phyloP scores from a whole-genome alignment of 352 stramenopile genomes.

The Phytopythium chamaehyphon region DNA sequence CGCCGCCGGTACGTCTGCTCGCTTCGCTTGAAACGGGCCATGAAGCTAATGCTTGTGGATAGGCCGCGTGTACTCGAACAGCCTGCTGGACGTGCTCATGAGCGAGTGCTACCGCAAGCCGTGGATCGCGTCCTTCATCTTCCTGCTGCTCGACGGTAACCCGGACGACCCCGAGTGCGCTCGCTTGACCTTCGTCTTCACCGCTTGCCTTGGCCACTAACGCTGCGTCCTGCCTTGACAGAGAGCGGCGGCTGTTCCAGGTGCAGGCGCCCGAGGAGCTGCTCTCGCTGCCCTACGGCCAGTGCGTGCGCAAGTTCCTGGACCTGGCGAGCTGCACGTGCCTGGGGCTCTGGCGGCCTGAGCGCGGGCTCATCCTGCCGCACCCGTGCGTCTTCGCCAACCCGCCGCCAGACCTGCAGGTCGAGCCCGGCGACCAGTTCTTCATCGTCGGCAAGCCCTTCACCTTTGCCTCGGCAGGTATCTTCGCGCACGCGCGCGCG shows the following conservation, averaged over 20 bases:
- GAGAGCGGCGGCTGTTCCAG: constrained; percentile 64
- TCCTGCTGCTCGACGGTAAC: constrained; percentile 59
- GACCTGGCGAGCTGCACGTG: constrained; percentile 54
- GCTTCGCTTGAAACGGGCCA: background rate
- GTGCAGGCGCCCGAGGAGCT: constrained; percentile 49
- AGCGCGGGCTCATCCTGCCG: constrained; percentile 40
- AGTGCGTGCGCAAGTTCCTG: constrained; percentile 74
- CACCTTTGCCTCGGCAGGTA: constrained; percentile 28
- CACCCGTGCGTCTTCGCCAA: constrained; percentile 71
- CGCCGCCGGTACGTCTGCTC: constrained; percentile 32
- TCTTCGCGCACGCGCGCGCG: constrained; percentile 11
- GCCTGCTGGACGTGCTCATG: constrained; percentile 65
- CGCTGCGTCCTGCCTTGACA: constrained; percentile 10
- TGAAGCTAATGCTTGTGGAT: background rate
- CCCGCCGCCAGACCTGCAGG: constrained; percentile 45
- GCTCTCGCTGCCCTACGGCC: constrained; percentile 40
- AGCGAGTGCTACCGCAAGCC: constrained; percentile 78
- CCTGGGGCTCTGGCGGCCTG: constrained; percentile 62
- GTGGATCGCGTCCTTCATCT: constrained; percentile 66
- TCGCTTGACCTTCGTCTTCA: no score
- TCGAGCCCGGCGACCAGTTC: constrained; percentile 56
- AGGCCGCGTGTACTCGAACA: constrained; percentile 74
- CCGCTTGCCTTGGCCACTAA: background rate
- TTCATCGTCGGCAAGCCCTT: constrained; percentile 71
- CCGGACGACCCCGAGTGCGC: constrained; percentile 54